Evolutionary conservation across 2,329 filamentous ascomycete species (phyloP), one percentile per base, ranked within the genome.

Genomic region (Cladophialophora immunda): DNA sequence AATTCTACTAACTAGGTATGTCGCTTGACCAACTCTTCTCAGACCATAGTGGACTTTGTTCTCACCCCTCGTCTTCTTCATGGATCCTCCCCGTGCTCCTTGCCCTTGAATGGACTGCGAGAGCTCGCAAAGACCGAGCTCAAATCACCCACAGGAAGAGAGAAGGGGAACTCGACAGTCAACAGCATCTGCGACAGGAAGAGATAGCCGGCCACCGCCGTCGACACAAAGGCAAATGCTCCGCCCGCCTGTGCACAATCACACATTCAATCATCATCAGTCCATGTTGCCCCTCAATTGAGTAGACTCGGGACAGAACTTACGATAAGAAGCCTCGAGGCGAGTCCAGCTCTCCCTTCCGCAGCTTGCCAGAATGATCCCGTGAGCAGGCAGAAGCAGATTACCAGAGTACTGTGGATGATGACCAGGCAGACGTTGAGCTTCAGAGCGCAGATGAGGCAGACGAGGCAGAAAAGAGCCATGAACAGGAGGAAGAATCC

Each of bases 401-500:
- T 41, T 5, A 41, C 38, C 38, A 41, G 38, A 8, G 38, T 41
- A 41, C 38, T 41, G 38, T 41, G 38, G 38, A 41, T 41, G 38
- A 41, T 41, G 17, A 41, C 38, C 38, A 41, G 38, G 8, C 38
- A 41, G 38, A 41, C n/a, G 38, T 41, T 41, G 17, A 41, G 38
- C 38, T 41, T 41, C 38, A 41, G 17, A n/a, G 38, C 17, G n/a
- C 38, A 41, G 17, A 41, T 19, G 11, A 41, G 38, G 38, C 38
- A 41, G 38, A 41, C 38, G 15, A 41, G n/a, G 38, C 38, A 41
- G 38, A 41, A 41, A 19, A 41, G 38, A 17, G 38, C 38, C 38
- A 41, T 41, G 38, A 41, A 41, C 17, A 41, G 38, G 38, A 41
- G 38, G 38, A 41, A 41, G n/a, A 41, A 41, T 19, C 38, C 38